Percentiles rank a stretch among this genome's conserved stretches.
Conservation (phyloP, 345 rosid species). For the Eutrema japonicum region DNA sequence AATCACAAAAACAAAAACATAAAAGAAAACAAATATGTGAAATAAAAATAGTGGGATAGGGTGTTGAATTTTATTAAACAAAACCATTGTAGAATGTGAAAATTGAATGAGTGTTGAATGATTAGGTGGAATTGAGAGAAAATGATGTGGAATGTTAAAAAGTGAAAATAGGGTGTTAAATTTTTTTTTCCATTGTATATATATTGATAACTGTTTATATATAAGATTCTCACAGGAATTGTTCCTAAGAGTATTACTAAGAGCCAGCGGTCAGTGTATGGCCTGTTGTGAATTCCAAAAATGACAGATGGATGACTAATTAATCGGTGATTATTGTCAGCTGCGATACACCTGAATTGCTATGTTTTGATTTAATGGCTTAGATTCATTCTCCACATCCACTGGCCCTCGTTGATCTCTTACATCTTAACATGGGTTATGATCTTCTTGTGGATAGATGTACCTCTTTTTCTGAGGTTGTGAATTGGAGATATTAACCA, state of each 20-base stretch:
- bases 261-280: constrained; percentile 5
- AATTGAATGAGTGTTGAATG: too few relatives aligned
- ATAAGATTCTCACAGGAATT: not conserved
- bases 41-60: too few relatives aligned
- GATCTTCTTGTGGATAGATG: constrained; percentile 35
- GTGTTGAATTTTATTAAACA: too few relatives aligned
- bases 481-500: constrained; percentile 3
- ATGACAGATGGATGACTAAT: constrained; percentile 28
- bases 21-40: too few relatives aligned
- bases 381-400: constrained; percentile 8
- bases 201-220: not conserved
- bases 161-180: too few relatives aligned
- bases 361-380: constrained; percentile 19
- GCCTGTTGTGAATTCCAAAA: constrained; percentile 19
- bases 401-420: constrained; percentile 25
- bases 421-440: not conserved
- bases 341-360: constrained; percentile 25
- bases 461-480: constrained; percentile 13
- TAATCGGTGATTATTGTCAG: constrained; percentile 33
- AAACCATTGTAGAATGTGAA: too few relatives aligned
- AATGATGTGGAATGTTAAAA: too few relatives aligned
- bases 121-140: too few relatives aligned
- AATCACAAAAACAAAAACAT: too few relatives aligned
- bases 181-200: too few relatives aligned
- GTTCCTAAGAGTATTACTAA: not conserved